These are phyloP conservation scores for Calocera cornea DNA, from an alignment of 768 basidiomycete species.

Conservation along the genomic window DNA sequence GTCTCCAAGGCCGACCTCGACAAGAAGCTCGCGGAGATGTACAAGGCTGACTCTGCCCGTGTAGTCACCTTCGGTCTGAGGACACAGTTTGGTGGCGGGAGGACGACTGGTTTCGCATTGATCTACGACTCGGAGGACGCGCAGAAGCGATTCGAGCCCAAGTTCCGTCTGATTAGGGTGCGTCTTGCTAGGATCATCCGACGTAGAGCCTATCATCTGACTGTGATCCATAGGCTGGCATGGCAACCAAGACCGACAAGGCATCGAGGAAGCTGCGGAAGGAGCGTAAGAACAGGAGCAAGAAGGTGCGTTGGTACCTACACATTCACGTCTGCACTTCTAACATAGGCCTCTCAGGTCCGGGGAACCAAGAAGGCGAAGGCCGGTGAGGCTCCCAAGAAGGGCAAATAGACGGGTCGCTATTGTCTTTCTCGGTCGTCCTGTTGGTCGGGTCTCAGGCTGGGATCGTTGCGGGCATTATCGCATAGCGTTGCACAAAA, in stretches of 20 bases:
- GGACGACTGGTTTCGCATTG: constrained; percentile 91
- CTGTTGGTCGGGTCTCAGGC: neutral
- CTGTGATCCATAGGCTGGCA: constrained; percentile 39
- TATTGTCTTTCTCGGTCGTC: neutral
- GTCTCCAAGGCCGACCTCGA: constrained; percentile 83
- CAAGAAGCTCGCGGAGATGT: constrained; percentile 81
- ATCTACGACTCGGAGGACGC: constrained; percentile 93
- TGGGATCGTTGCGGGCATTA: neutral
- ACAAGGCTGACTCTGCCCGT: constrained; percentile 83
- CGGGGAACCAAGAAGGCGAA: constrained; percentile 93
- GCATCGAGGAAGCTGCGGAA: constrained; percentile 95
- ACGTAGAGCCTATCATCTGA: neutral
- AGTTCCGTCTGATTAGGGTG: constrained; percentile 86
- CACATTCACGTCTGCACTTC: constrained; percentile 9
- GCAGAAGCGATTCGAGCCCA: constrained; percentile 96
- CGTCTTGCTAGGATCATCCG: constrained; percentile 26
- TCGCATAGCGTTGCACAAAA: neutral
- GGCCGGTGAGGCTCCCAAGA: constrained; percentile 83
- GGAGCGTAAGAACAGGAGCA: constrained; percentile 98
- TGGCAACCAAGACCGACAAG: constrained; percentile 67
- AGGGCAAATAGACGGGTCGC: constrained; percentile 20
- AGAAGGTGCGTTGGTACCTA: constrained; percentile 58
- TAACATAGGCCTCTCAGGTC: constrained; percentile 41
- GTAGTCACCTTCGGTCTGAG: constrained; percentile 89
- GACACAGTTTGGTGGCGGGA: constrained; percentile 96